Base-by-base conservation (phyloP, 2,329 filamentous ascomycete genomes). In the Talaromyces islandicus region DNA sequence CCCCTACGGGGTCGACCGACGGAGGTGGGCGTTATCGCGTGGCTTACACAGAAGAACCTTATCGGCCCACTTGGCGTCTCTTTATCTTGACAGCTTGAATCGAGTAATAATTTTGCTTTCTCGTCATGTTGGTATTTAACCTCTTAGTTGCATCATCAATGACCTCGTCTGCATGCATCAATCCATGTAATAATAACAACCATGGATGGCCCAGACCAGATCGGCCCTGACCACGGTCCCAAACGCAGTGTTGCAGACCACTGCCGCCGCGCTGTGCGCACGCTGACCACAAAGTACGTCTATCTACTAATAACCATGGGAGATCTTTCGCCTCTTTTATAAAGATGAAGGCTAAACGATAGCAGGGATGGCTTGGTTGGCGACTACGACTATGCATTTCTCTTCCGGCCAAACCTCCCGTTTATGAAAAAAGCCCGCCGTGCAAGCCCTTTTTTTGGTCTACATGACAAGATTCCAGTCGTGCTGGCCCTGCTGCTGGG, bases 371-470 rank as follows among this genome's bases (percentile, higher is more conserved):
- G 92, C 12, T 81, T 96, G 27, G 75, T 97, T 59, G 92, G 92
- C 64, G 82, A 86, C 67, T 97, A 97, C 75, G 89, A 97, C 81
- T 97, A 97, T 82, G 89, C 74, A 38, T 94, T 92, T 69, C 86
- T 97, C 46, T 96, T 97, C 80, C 85, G 79, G 24, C 90, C 83
- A 1, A 92, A 90, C 66, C 75, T 96, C 24, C 92, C 92, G 0
- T 96, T 96, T 74, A 86, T 94, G 81, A 86, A 83, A 70, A 85
- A 83, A 71, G 68, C 77, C 9, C 78, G 77, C 17, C 76, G 78
- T 60, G 78, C 81, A n/a, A 83, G 85, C 2, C 88, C 88, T 0
- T 90, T 90, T 74, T 90, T 89, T 66, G 87, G 86, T 7, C 81
- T 90, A 3, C 78, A 90, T 63, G 87, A 88, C 66, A 77, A 78